These are phyloP conservation scores for Paramecium bursaria DNA, from an alignment of 73 alveolate species.

Conservation along the genomic window DNA sequence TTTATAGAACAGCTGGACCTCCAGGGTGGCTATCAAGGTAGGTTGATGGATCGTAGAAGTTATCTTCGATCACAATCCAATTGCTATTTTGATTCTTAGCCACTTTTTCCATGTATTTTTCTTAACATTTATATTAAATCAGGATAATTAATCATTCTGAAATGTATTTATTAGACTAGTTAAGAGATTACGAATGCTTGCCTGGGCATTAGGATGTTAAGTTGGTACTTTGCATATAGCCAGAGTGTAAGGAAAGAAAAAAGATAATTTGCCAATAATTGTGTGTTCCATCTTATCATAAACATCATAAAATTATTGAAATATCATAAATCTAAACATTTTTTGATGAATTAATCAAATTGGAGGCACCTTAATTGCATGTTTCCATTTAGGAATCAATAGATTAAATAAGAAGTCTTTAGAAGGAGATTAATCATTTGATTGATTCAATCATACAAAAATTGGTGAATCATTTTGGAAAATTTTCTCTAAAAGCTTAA, in stretches of 20 bases:
- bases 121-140: neutral
- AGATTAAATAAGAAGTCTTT: neutral
- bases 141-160: no score
- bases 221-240: slow-evolving; percentile 20
- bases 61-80: slow-evolving; percentile 65
- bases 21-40: slow-evolving; percentile 67
- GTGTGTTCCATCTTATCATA: slow-evolving; percentile 53
- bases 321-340: slow-evolving; percentile 1
- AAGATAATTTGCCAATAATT: slow-evolving; percentile 16
- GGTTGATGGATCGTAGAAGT: slow-evolving; percentile 21
- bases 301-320: slow-evolving; percentile 29
- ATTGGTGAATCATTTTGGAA: slow-evolving; percentile 5
- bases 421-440: neutral
- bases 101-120: slow-evolving; percentile 29
- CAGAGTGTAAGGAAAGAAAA: slow-evolving; percentile 1
- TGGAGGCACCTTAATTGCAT: slow-evolving; percentile 38
- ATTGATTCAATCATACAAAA: slow-evolving; percentile 15
- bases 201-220: slow-evolving; percentile 7
- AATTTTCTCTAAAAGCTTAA: slow-evolving; percentile 24
- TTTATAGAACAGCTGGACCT: slow-evolving; percentile 58
- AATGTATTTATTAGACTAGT: neutral
- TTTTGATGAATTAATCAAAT: neutral
- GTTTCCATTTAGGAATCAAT: neutral
- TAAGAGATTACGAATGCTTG: neutral
- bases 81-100: slow-evolving; percentile 34